These are phyloP conservation scores for Amphicarpaea edgeworthii DNA, from an alignment of 306 rosid species.

Conservation along the genomic window DNA sequence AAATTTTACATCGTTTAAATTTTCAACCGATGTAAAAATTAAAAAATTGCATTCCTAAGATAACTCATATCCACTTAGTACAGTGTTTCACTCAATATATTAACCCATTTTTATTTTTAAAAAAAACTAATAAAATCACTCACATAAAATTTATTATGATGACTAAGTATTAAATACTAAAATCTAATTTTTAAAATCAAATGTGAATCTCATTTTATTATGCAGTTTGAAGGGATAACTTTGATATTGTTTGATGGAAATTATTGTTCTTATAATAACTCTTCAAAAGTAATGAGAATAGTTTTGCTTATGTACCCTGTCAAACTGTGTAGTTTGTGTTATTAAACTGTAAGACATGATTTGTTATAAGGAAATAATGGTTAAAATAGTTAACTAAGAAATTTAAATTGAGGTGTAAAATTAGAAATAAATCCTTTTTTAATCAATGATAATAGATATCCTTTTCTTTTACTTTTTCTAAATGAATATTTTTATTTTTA, in stretches of 20 bases:
- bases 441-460: neutral
- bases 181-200: no score
- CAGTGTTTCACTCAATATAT: no score
- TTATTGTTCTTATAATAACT: conserved; percentile 23
- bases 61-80: no score
- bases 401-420: neutral
- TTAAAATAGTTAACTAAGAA: neutral
- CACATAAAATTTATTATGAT: no score
- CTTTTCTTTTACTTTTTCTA: neutral
- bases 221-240: conserved; percentile 7
- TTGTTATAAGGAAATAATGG: neutral
- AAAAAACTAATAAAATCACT: no score
- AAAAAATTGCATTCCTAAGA: no score
- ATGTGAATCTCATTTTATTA: no score
- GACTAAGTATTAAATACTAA: no score
- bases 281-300: conserved; percentile 34
- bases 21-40: no score
- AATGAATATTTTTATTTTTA: neutral
- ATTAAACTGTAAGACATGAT: conserved; percentile 18
- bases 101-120: no score
- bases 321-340: conserved; percentile 44
- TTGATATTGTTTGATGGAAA: conserved; percentile 31
- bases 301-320: conserved; percentile 47
- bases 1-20: no score
- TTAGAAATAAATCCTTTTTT: neutral